phyloP scores from a whole-genome alignment of 306 rosid species.

The Arachis stenosperma region DNA sequence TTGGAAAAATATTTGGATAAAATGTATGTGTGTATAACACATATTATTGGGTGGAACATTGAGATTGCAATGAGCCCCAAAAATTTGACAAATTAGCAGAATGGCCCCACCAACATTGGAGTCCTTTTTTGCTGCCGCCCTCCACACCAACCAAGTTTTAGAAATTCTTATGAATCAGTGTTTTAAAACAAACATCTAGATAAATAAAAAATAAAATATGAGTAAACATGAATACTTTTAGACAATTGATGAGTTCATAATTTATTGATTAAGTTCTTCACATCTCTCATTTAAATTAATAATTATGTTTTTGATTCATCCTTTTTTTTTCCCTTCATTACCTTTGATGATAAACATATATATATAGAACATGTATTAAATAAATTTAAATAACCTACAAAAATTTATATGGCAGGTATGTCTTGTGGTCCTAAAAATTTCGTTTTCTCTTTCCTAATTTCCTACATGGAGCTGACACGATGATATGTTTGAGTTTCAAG shows the following conservation, averaged over 20 bases:
- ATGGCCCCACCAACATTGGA: constrained; percentile 17
- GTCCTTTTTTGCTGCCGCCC: constrained; percentile 28
- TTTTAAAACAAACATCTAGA: no score
- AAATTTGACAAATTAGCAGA: neutral
- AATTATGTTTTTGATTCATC: no score
- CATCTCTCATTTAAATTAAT: no score
- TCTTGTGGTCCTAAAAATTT: constrained; percentile 15
- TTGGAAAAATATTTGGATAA: neutral
- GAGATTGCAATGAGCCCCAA: neutral
- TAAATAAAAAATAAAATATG: no score
- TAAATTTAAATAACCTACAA: no score
- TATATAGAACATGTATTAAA: no score
- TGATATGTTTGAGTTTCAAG: constrained; percentile 12
- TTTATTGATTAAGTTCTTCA: no score
- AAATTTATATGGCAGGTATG: neutral
- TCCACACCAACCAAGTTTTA: constrained; percentile 27
- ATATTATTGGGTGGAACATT: neutral
- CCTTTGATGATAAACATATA: no score
- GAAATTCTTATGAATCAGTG: no score
- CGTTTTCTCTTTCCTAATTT: constrained; percentile 5
- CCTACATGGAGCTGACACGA: constrained; percentile 40
- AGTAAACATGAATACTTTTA: no score
- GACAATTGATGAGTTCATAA: no score
- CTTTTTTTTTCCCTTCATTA: no score
- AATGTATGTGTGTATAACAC: neutral